Percentiles rank a stretch among this genome's conserved stretches.
Evolutionary conservation across 2,329 filamentous ascomycete species (phyloP).

Genomic region (Cladosporium velox): DNA sequence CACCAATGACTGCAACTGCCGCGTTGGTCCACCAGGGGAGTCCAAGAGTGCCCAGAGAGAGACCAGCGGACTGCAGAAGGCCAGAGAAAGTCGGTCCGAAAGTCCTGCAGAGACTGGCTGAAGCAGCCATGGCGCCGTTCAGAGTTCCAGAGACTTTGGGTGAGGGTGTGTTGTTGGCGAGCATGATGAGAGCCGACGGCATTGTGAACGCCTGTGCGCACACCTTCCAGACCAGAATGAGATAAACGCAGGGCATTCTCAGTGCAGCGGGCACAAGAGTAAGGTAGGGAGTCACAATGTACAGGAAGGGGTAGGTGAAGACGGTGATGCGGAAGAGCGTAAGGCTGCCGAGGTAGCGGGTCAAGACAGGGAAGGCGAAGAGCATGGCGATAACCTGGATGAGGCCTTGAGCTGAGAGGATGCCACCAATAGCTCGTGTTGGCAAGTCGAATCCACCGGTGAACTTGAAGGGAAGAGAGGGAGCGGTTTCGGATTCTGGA

Average conservation of each 20-base stretch:
- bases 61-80: constrained; percentile 76
- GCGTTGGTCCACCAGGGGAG: constrained; percentile 93
- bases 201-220: constrained; percentile 90
- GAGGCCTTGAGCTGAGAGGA: constrained; percentile 83
- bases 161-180: constrained; percentile 84
- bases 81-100: constrained; percentile 89
- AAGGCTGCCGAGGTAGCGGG: constrained; percentile 73
- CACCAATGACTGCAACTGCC: constrained; percentile 72
- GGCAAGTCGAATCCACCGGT: constrained; percentile 81
- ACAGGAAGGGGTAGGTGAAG: constrained; percentile 81
- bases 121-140: constrained; percentile 89
- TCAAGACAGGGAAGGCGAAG: constrained; percentile 78
- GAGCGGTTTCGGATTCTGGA: constrained; percentile 50
- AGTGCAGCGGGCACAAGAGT: constrained; percentile 74
- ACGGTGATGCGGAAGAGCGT: constrained; percentile 80
- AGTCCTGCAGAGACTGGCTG: constrained; percentile 83
- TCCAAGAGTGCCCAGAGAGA: constrained; percentile 79
- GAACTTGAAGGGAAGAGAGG: constrained; percentile 80
- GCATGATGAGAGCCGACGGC: constrained; percentile 83
- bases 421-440: constrained; percentile 80
- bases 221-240: constrained; percentile 85
- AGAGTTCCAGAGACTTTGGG: constrained; percentile 84
- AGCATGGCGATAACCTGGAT: constrained; percentile 88
- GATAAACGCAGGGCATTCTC: constrained; percentile 73
- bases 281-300: constrained; percentile 85